A percentile compares a stretch with the other conserved stretches of the same genome.
Conservation (phyloP, 805 yeast species). For the Candida golubevii region DNA sequence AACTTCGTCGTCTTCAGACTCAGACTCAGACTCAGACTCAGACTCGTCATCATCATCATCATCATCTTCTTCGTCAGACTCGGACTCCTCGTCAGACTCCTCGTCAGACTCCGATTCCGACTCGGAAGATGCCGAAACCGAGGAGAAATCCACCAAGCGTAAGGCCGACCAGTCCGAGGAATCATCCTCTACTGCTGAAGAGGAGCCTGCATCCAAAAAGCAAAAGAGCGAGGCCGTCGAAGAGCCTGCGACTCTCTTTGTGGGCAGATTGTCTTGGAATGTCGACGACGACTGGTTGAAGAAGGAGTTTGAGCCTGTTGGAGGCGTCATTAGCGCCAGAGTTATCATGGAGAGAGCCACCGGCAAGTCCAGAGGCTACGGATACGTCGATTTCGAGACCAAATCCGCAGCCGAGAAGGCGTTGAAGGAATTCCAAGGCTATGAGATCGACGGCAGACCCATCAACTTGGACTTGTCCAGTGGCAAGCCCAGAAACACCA, state of each 20-base stretch:
- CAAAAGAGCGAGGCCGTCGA: constrained; percentile 38
- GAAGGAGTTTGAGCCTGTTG: constrained; percentile 75
- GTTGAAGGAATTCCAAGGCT: constrained; percentile 77
- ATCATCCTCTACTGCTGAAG: constrained; percentile 23
- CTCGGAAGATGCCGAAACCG: constrained; percentile 30
- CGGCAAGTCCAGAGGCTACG: constrained; percentile 94
- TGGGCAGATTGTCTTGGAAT: constrained; percentile 96
- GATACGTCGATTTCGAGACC: constrained; percentile 89
- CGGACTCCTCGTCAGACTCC: constrained; percentile 20
- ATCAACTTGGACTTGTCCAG: constrained; percentile 90
- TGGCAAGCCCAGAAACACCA: constrained; percentile 66
- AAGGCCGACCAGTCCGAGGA: constrained; percentile 16
- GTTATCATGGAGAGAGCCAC: constrained; percentile 90
- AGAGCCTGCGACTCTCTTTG: constrained; percentile 87
- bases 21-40: constrained; percentile 12
- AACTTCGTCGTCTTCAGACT: neutral
- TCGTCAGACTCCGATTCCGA: constrained; percentile 34
- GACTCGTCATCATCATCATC: constrained; percentile 9
- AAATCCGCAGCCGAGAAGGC: constrained; percentile 83
- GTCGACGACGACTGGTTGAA: constrained; percentile 92
- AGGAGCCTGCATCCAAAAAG: constrained; percentile 46
- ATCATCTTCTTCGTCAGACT: constrained; percentile 13
- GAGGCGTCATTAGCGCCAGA: constrained; percentile 85
- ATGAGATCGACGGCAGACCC: constrained; percentile 95
- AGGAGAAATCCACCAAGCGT: constrained; percentile 26